Evolutionary conservation across 805 yeast species (phyloP).

Genomic region (Ogataea methylovora): DNA sequence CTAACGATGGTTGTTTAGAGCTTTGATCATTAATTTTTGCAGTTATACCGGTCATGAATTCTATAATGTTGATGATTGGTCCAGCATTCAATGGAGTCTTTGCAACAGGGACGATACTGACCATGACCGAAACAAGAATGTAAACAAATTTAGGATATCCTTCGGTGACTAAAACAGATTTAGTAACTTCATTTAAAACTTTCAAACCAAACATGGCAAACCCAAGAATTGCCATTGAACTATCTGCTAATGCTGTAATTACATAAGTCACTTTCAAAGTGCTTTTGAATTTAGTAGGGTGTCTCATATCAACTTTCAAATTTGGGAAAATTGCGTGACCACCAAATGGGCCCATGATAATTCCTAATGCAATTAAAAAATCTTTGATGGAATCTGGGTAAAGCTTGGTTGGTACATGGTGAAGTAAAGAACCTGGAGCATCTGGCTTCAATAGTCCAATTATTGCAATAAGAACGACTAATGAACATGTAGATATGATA

Average conservation of each 20-base stretch:
- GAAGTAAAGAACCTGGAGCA: conserved; percentile 50
- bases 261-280: conserved; percentile 50
- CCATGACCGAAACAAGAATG: conserved; percentile 51
- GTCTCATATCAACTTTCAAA: conserved; percentile 66
- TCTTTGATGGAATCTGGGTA: conserved; percentile 32
- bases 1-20: conserved; percentile 1
- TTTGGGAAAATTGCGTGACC: conserved; percentile 83
- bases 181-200: conserved; percentile 69
- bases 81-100: conserved; percentile 82
- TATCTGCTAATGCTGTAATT: conserved; percentile 52
- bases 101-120: conserved; percentile 77
- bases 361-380: conserved; percentile 48
- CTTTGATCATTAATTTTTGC: conserved; percentile 16
- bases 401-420: conserved; percentile 34
- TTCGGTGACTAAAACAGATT: conserved; percentile 55
- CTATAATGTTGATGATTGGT: conserved; percentile 78
- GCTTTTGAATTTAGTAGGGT: conserved; percentile 50
- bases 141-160: conserved; percentile 64
- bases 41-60: conserved; percentile 29
- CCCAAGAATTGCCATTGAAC: conserved; percentile 56
- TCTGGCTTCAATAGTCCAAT: conserved; percentile 37
- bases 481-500: conserved; percentile 43
- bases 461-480: conserved; percentile 35
- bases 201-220: conserved; percentile 72
- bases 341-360: conserved; percentile 73